Conservation (phyloP, 164 flowering plant species). For the Nymphaea thermarum region DNA sequence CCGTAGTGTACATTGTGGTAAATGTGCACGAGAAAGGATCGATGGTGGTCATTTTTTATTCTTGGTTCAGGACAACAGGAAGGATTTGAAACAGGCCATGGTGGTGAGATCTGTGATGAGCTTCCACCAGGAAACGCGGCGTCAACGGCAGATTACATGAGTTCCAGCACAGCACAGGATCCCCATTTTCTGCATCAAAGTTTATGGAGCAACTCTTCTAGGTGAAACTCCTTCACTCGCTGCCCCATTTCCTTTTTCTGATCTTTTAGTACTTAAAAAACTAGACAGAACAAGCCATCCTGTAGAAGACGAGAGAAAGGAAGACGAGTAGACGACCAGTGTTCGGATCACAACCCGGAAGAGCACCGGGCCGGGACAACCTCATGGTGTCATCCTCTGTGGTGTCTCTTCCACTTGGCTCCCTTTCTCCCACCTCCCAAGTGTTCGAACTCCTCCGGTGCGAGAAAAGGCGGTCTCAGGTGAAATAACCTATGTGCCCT, state of each 20-base stretch:
- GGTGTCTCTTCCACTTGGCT: conserved; percentile 86
- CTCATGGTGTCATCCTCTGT: conserved; percentile 60
- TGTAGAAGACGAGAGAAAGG: no score
- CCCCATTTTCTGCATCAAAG: conserved; percentile 32
- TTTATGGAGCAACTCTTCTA: conserved; percentile 93
- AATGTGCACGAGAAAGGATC: not conserved
- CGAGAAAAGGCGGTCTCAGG: conserved; percentile 33
- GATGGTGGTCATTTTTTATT: not conserved
- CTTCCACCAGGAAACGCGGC: conserved; percentile 7
- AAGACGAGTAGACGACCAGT: conserved; percentile 2
- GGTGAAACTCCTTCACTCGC: conserved; percentile 22
- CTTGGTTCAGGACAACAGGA: conserved; percentile 41
- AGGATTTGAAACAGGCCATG: conserved; percentile 58
- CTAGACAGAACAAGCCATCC: not conserved
- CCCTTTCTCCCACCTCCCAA: conserved; percentile 53
- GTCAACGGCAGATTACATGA: conserved; percentile 22
- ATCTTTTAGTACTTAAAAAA: not conserved
- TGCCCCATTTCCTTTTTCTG: no score
- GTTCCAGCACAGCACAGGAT: conserved; percentile 21
- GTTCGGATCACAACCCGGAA: conserved; percentile 74
- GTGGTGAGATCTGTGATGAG: conserved; percentile 75
- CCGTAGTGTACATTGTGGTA: not conserved
- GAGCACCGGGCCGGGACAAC: conserved; percentile 71
- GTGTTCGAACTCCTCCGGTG: conserved; percentile 75
- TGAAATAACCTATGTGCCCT: not conserved